Evolutionary conservation across 2,329 filamentous ascomycete species (phyloP), one percentile per base, ranked within the genome.

Genomic region (Triangularia verruculosa): DNA sequence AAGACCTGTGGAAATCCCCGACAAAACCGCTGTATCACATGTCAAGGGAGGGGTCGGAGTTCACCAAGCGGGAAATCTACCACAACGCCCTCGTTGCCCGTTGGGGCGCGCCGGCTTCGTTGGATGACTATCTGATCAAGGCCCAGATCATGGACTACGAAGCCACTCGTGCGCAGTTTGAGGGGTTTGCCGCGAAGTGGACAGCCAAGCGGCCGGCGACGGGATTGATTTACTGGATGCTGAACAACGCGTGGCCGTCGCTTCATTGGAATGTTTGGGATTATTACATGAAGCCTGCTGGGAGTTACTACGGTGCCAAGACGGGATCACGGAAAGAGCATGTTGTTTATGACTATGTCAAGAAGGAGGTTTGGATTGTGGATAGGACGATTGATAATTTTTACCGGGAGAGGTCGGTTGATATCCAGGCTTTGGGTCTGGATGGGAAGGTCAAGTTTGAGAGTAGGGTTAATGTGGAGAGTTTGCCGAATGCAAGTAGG

Each of bases 201-300:
- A 82, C 71, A 64, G 77, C 77, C 1, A 71, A 75, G 0, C 75
- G 82, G 2, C 82, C 84, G 0, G 84, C 86, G 0, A 88, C 86
- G 0, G 86, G 86, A 0, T 57, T 84, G 56, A 82, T 89, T 15
- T 89, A 89, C 74, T 89, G 86, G 86, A 89, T 89, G 86, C 72
- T 89, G 60, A 88, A 87, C 67, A 82, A 82, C 54, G 86, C 86
- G 0, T 89, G 86, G 85, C 86, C 87, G 0, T 83, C 80, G 61
- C 74, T 89, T 27, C 86, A 89, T 70, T 89, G 87, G 86, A 84
- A 85, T 60, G 73, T 88, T 5, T 87, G 88, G 70, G 86, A 89
- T 68, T 85, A 86, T 71, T 88, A 88, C 66, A 73, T 88, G 47
- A 82, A 80, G 22, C 81, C 85, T 0, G 82, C 79, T 0, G 86